These are phyloP conservation scores for Aspergillus sp. DNA, from an alignment of 2,329 filamentous ascomycete genomes.

Conservation along the genomic window DNA sequence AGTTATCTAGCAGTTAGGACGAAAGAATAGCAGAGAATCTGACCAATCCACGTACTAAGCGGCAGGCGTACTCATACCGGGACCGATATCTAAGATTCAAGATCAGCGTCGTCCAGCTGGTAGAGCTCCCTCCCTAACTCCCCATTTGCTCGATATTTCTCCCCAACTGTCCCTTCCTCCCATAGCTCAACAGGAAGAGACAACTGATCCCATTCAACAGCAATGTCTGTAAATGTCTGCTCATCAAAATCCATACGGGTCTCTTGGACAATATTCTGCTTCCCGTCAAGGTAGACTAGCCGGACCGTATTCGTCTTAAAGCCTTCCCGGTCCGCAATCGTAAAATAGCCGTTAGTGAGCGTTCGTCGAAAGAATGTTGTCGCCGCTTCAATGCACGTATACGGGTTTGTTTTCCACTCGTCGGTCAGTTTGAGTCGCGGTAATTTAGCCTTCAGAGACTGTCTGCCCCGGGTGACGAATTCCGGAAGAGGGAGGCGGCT, in stretches of 20 bases:
- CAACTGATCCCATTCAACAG: not conserved
- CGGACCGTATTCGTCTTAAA: conserved; percentile 4
- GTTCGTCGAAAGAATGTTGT: conserved; percentile 2
- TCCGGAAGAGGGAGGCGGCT: not conserved
- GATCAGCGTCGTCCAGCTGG: conserved; percentile 2
- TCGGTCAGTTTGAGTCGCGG: not conserved
- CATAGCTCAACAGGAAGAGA: not conserved
- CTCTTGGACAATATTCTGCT: conserved; percentile 5
- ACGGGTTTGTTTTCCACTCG: not conserved
- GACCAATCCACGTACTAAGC: too few relatives aligned
- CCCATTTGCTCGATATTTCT: conserved; percentile 10
- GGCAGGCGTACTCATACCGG: too few relatives aligned
- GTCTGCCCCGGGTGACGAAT: not conserved
- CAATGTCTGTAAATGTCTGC: not conserved
- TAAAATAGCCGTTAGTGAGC: conserved; percentile 2
- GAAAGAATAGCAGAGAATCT: too few relatives aligned
- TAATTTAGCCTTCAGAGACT: not conserved
- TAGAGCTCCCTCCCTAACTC: conserved; percentile 5
- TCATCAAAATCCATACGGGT: conserved; percentile 1
- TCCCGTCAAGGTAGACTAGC: conserved; percentile 5
- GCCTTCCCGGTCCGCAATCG: conserved; percentile 3
- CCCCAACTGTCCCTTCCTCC: not conserved
- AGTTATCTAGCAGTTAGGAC: too few relatives aligned
- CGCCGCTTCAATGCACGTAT: not conserved
- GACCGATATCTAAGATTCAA: too few relatives aligned